Evolutionary conservation across 225 moss, liverwort and hornwort species (phyloP).

Genomic region (Sphagnum contortum): DNA sequence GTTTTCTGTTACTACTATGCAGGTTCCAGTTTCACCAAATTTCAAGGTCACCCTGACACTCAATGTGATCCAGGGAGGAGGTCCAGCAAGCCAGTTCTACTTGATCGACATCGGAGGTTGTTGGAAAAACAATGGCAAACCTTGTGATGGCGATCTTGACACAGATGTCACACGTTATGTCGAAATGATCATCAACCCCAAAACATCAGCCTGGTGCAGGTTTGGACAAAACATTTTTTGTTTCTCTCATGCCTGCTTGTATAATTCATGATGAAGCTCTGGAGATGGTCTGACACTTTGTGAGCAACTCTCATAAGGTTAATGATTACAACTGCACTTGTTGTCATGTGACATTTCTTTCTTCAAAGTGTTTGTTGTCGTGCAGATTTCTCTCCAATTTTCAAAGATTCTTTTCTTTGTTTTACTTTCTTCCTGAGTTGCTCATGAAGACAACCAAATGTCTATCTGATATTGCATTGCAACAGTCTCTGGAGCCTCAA

Average conservation of each 20-base stretch:
- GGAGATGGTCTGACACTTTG: too few species aligned
- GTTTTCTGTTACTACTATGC: not conserved
- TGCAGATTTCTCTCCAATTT: too few species aligned
- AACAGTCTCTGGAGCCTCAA: conserved; percentile 2
- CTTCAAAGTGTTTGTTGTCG: too few species aligned
- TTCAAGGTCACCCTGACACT: conserved; percentile 71
- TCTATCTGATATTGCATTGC: too few species aligned
- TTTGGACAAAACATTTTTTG: not conserved
- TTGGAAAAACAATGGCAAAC: conserved; percentile 75
- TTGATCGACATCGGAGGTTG: conserved; percentile 87
- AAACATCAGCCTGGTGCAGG: conserved; percentile 60
- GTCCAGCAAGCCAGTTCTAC: conserved; percentile 77
- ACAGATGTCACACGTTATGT: conserved; percentile 82
- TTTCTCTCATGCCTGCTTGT: too few species aligned
- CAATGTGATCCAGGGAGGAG: conserved; percentile 73
- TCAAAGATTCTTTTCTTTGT: too few species aligned
- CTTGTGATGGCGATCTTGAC: conserved; percentile 62
- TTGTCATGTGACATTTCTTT: too few species aligned
- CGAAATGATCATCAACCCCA: conserved; percentile 94
- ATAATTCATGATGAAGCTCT: too few species aligned
- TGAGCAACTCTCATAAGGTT: too few species aligned
- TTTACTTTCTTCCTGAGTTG: too few species aligned
- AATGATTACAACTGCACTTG: too few species aligned
- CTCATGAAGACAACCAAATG: too few species aligned
- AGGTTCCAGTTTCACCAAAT: conserved; percentile 75